Evolutionary conservation across 441 rosid genomes (phyloP).

Genomic region (Arabidopsis lyrata): DNA sequence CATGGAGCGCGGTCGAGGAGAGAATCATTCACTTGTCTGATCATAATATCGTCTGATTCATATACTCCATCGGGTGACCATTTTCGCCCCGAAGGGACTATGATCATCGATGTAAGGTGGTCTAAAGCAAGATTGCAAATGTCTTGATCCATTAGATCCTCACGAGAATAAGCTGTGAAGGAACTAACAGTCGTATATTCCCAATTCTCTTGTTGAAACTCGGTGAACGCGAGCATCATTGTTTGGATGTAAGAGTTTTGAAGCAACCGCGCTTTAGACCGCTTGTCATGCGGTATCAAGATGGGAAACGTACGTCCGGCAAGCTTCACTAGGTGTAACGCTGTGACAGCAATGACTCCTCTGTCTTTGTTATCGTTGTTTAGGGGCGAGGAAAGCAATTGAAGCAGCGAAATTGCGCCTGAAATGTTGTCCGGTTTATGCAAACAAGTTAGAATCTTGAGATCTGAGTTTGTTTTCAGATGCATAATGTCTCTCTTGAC

Average conservation of each 20-base stretch:
- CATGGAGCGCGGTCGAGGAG: slow-evolving; percentile 62
- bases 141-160: slow-evolving; percentile 51
- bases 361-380: slow-evolving; percentile 36
- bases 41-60: slow-evolving; percentile 42
- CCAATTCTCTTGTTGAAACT: slow-evolving; percentile 43
- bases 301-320: slow-evolving; percentile 49
- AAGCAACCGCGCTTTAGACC: slow-evolving; percentile 5
- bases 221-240: slow-evolving; percentile 49
- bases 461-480: slow-evolving; percentile 41
- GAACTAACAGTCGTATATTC: slow-evolving; percentile 29
- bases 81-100: slow-evolving; percentile 56
- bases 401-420: slow-evolving; percentile 48
- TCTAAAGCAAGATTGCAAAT: slow-evolving; percentile 58
- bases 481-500: slow-evolving; percentile 51
- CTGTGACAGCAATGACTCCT: slow-evolving; percentile 44
- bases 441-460: slow-evolving; percentile 56
- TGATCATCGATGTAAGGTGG: slow-evolving; percentile 45
- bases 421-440: slow-evolving; percentile 54
- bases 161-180: slow-evolving; percentile 53
- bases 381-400: slow-evolving; percentile 34
- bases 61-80: slow-evolving; percentile 52
- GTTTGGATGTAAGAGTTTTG: slow-evolving; percentile 45
- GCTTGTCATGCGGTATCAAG: slow-evolving; percentile 52
- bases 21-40: slow-evolving; percentile 48
- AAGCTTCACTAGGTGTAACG: slow-evolving; percentile 54